phyloP scores from a whole-genome alignment of 2,329 filamentous ascomycete species.

The Phoma sp. region DNA sequence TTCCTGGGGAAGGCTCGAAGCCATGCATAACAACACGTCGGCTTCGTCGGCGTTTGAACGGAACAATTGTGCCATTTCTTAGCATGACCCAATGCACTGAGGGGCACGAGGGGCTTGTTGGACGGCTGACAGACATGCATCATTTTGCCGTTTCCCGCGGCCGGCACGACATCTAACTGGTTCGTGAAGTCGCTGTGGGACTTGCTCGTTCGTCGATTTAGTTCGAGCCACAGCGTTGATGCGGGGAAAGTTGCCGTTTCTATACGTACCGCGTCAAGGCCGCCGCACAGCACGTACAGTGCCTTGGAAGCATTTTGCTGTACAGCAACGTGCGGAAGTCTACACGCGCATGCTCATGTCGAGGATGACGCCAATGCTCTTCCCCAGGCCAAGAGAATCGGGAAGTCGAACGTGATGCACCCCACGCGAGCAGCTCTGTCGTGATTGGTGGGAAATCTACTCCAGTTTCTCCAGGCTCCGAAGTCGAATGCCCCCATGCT shows the following conservation, averaged over 20 bases:
- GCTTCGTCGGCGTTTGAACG: slow-evolving; percentile 39
- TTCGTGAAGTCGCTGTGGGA: slow-evolving; percentile 7
- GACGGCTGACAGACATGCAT: slow-evolving; percentile 19
- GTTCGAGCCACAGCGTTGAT: not conserved
- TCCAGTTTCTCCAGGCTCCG: slow-evolving; percentile 20
- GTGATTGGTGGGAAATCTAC: slow-evolving; percentile 41
- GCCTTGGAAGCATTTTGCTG: slow-evolving; percentile 6
- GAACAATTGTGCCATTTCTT: slow-evolving; percentile 32
- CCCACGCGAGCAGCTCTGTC: slow-evolving; percentile 30
- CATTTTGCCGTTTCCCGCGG: slow-evolving; percentile 41
- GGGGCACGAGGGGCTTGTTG: slow-evolving; percentile 31
- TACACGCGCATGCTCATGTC: slow-evolving; percentile 7
- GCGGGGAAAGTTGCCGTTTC: slow-evolving; percentile 10
- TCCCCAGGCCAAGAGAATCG: slow-evolving; percentile 42
- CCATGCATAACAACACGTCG: slow-evolving; percentile 14
- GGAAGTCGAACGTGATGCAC: slow-evolving; percentile 22
- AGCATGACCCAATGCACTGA: slow-evolving; percentile 23
- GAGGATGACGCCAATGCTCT: slow-evolving; percentile 26
- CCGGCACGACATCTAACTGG: slow-evolving; percentile 23
- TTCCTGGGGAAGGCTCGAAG: slow-evolving; percentile 12
- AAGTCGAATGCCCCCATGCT: slow-evolving; percentile 20
- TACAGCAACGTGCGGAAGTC: slow-evolving; percentile 4
- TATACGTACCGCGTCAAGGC: slow-evolving; percentile 2
- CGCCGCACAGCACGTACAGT: not conserved
- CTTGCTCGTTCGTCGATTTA: not conserved